A percentile compares a stretch with the other conserved stretches of the same genome.
Evolutionary conservation across 2,329 filamentous ascomycete species (phyloP).

Genomic region (Exutisphaerella laricina): DNA sequence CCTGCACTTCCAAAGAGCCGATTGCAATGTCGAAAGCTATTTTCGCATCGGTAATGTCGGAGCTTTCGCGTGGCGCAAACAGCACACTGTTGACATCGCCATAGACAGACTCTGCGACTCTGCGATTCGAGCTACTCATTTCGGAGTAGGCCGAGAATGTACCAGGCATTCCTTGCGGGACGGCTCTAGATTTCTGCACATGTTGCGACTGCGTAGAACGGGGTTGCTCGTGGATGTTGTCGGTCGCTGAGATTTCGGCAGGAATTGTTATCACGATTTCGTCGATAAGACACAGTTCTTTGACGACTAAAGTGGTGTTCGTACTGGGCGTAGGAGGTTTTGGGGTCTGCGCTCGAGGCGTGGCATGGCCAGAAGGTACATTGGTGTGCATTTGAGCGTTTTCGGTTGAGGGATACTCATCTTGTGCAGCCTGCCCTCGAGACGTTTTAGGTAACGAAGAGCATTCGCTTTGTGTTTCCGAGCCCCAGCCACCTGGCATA

Average conservation of each 20-base stretch:
- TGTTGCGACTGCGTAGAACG: no score
- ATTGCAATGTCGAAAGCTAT: constrained; percentile 9
- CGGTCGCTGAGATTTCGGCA: no score
- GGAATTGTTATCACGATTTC: no score
- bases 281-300: constrained; percentile 29
- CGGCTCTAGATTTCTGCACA: no score
- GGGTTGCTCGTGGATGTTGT: no score
- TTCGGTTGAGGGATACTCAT: background rate
- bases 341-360: constrained; percentile 25
- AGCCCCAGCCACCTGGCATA: constrained; percentile 42
- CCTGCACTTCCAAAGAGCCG: constrained; percentile 14
- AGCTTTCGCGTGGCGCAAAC: constrained; percentile 2
- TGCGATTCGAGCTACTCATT: constrained; percentile 26
- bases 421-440: background rate
- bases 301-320: no score
- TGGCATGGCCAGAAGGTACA: constrained; percentile 21
- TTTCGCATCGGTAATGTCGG: background rate
- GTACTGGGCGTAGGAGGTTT: background rate
- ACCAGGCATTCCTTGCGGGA: constrained; percentile 36
- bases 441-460: constrained; percentile 28
- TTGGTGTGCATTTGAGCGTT: background rate
- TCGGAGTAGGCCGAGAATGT: constrained; percentile 46
- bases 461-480: constrained; percentile 26
- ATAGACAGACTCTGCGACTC: constrained; percentile 7
- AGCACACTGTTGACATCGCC: constrained; percentile 8